Base-by-base conservation (phyloP, 75 land plant genomes). In the Sequoia sempervirens region DNA sequence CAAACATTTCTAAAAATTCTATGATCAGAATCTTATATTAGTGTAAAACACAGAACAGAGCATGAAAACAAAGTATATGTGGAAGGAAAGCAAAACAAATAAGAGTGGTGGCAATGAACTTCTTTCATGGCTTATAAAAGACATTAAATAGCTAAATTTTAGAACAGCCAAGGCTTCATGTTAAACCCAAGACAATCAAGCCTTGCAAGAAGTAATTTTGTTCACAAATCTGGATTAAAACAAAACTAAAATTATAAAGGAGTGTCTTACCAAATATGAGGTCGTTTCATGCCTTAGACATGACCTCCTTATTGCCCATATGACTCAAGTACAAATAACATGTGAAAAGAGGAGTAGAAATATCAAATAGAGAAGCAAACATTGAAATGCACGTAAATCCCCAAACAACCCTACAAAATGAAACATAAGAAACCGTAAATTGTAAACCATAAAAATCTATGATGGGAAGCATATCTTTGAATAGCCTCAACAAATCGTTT, bases 241-340 rank as follows among this genome's bases (percentile, higher is more conserved):
- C n/a, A 61, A 61, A 61, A 61, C 64, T 61, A 28, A 61, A 61
- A 56, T 56, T 18, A 56, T 17, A 7, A 28, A 68, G 0, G 72
- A 26, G 32, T 30, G 72, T 8, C 72, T 70, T 73, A 90, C 92
- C 92, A 72, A 90, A 88, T 85, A 84, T 82, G 80, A 86, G 88
- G 66, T 80, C 83, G 61, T 85, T 87, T 64, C 91, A 88, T 18
- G 45, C 43, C 30, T 37, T 20, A 15, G 90, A 88, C 90, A 90
- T 89, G 75, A 90, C 86, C 52, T 88, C 83, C 84, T 90, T 88
- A 86, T 90, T 90, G 18, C 84, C 91, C 88, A 88, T 88, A 34
- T 34, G 36, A 34, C 36, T 34, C 36, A 34, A 34, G 36, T 34
- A 34, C 0, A 34, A 34, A 34, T 34, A 34, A 34, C 36, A 34